These are phyloP conservation scores for Crithidia expoeki DNA, from an alignment of 208 protist genomes.

Conservation along the genomic window DNA sequence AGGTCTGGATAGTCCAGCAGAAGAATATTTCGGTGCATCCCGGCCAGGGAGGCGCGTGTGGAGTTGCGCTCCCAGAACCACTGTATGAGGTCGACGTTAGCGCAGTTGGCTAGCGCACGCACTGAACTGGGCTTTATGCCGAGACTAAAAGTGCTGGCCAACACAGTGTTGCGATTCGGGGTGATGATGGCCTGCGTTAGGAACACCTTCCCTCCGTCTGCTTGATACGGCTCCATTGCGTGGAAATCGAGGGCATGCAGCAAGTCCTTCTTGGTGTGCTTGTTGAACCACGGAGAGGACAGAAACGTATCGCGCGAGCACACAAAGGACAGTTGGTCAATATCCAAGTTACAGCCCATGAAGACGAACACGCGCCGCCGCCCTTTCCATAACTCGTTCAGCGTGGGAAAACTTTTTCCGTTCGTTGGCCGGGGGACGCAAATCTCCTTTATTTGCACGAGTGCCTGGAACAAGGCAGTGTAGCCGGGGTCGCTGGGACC, in stretches of 20 bases:
- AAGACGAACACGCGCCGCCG: slow-evolving; percentile 58
- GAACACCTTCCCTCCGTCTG: slow-evolving; percentile 21
- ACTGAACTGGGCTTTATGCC: slow-evolving; percentile 11
- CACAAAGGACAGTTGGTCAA: slow-evolving; percentile 14
- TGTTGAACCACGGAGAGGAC: slow-evolving; percentile 47
- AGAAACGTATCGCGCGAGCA: slow-evolving; percentile 30
- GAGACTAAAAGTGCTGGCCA: slow-evolving; percentile 26
- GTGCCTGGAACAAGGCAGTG: slow-evolving; percentile 30
- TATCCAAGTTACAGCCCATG: slow-evolving; percentile 28
- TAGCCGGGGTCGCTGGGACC: slow-evolving; percentile 16
- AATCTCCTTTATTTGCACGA: slow-evolving; percentile 27
- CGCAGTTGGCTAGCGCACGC: slow-evolving; percentile 25
- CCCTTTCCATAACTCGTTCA: slow-evolving; percentile 34
- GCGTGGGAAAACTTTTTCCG: slow-evolving; percentile 26
- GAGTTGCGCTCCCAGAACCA: slow-evolving; percentile 46
- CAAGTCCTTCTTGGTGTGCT: slow-evolving; percentile 17
- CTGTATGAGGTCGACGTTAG: slow-evolving; percentile 39
- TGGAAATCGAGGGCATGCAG: slow-evolving; percentile 29
- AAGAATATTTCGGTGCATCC: slow-evolving; percentile 52
- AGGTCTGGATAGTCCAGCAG: slow-evolving; percentile 52
- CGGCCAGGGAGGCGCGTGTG: background rate
- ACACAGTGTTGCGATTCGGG: slow-evolving; percentile 22
- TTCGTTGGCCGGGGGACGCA: slow-evolving; percentile 31
- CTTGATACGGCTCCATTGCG: background rate
- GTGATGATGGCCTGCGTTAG: slow-evolving; percentile 58